phyloP scores from a whole-genome alignment of 2,329 filamentous ascomycete species.

The Mariannaea sp. region DNA sequence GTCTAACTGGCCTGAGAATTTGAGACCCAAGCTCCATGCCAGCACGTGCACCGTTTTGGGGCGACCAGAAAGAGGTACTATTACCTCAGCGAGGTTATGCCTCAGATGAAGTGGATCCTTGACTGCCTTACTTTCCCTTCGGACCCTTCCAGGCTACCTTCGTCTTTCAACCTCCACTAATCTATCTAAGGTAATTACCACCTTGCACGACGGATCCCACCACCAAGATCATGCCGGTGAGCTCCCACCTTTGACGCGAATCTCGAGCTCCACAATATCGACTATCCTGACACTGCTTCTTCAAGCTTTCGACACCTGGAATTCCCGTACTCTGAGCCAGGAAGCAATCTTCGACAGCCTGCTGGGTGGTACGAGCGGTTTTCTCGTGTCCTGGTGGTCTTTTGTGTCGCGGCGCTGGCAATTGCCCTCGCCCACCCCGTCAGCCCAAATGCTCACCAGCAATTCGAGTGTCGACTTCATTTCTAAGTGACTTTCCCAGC shows the following conservation, averaged over 20 bases:
- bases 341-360: conserved; percentile 1
- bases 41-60: background rate
- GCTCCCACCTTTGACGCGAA: conserved; percentile 19
- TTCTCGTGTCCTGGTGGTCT: conserved; percentile 13
- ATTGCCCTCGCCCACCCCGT: conserved; percentile 34
- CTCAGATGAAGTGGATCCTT: conserved; percentile 15
- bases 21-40: background rate
- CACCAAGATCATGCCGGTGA: conserved; percentile 17
- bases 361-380: conserved; percentile 11
- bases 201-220: conserved; percentile 21
- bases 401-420: conserved; percentile 30
- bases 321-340: conserved; percentile 1
- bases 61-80: too few species aligned
- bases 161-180: conserved; percentile 21
- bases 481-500: conserved; percentile 24
- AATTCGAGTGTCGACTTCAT: conserved; percentile 27
- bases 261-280: conserved; percentile 15
- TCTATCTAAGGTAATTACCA: conserved; percentile 20
- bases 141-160: conserved; percentile 5
- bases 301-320: conserved; percentile 4
- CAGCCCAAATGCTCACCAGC: conserved; percentile 48
- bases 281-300: conserved; percentile 17
- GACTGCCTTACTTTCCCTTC: background rate
- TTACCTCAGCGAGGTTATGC: conserved; percentile 17
- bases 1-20: conserved; percentile 7